Evolutionary conservation across 140 eudicot genomes (phyloP).

Genomic region (Oenanthe javanica): DNA sequence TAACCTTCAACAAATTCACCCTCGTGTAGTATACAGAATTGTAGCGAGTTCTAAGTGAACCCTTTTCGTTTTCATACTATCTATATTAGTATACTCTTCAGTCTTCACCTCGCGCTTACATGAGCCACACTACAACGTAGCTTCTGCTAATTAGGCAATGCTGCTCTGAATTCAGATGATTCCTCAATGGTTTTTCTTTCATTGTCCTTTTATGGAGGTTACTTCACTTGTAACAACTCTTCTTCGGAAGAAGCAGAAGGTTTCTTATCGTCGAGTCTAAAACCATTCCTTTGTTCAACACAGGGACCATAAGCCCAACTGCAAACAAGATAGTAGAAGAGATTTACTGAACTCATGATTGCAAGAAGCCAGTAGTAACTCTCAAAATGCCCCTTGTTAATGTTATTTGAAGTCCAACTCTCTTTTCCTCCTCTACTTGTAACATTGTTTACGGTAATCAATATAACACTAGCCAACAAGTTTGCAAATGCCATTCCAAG

Average conservation of each 20-base stretch:
- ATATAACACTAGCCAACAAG: background rate
- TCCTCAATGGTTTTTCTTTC: background rate
- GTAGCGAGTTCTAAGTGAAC: background rate
- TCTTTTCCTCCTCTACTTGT: slow-evolving; percentile 8
- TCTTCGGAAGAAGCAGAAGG: background rate
- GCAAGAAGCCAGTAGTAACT: slow-evolving; percentile 10
- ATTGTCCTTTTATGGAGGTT: background rate
- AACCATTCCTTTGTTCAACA: slow-evolving; percentile 5
- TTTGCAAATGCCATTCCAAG: slow-evolving; percentile 2
- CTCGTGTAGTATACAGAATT: background rate
- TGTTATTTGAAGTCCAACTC: slow-evolving; percentile 3
- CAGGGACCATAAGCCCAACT: slow-evolving; percentile 9
- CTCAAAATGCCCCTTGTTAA: background rate
- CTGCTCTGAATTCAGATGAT: background rate
- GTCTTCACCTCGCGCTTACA: background rate
- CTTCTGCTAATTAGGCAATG: background rate
- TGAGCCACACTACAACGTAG: background rate
- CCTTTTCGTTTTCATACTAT: background rate
- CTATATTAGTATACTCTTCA: no score
- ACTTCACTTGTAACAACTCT: background rate
- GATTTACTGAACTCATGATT: background rate
- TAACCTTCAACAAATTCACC: background rate
- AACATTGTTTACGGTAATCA: background rate
- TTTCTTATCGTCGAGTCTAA: background rate
- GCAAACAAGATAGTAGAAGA: slow-evolving; percentile 2